A percentile compares a stretch with the other conserved stretches of the same genome.
phyloP scores from a whole-genome alignment of 2,329 filamentous ascomycete species.

The Talaromyces sp. region DNA sequence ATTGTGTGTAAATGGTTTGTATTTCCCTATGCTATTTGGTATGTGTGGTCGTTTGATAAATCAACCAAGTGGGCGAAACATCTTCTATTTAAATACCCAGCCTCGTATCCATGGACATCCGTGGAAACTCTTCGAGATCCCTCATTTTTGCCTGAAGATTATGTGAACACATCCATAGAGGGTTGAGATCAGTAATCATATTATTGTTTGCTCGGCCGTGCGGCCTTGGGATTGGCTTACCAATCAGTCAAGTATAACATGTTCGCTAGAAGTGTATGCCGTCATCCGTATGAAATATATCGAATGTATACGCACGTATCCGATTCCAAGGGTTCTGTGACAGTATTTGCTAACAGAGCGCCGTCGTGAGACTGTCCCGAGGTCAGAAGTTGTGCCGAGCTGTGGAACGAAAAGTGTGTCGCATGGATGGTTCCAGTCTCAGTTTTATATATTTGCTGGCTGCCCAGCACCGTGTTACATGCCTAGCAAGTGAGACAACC shows the following conservation, averaged over 20 bases:
- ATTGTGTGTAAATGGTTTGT: neutral
- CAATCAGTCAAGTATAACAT: neutral
- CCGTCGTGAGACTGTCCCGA: too few species aligned
- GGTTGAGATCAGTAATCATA: neutral
- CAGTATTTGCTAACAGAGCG: neutral
- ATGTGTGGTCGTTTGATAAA: neutral
- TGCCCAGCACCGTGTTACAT: neutral
- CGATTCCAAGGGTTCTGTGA: too few species aligned
- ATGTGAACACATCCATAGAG: neutral
- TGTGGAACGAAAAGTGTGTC: neutral
- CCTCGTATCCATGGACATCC: neutral
- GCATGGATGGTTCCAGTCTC: neutral
- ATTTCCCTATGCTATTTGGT: neutral
- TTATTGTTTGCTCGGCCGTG: neutral
- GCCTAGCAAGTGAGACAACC: neutral
- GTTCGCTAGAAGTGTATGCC: neutral
- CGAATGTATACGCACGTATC: neutral
- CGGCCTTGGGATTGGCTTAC: neutral
- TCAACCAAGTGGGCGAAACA: too few species aligned
- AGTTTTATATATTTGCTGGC: neutral
- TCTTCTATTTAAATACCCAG: neutral
- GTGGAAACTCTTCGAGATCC: neutral
- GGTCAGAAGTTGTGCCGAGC: neutral
- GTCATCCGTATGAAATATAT: neutral
- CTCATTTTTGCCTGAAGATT: neutral